Conservation (phyloP, 2,329 filamentous ascomycete species). For the Simplicillium aogashimaense region DNA sequence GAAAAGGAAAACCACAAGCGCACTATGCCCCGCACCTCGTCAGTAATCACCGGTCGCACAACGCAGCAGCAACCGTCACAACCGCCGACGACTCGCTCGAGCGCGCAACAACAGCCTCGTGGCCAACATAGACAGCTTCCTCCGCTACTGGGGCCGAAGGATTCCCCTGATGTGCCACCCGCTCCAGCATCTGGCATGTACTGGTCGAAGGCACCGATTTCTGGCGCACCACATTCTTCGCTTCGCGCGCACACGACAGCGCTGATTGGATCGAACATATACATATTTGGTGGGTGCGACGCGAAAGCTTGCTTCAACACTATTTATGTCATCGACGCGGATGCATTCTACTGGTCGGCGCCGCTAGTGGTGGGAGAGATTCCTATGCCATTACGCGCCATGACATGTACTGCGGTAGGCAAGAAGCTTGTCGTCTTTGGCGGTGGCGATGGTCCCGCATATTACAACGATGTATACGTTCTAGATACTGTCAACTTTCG, state of each 20-base stretch:
- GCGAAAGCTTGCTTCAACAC: constrained; percentile 58
- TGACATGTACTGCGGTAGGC: constrained; percentile 62
- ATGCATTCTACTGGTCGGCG: constrained; percentile 59
- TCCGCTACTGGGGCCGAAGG: constrained; percentile 43
- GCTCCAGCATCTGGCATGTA: constrained; percentile 64
- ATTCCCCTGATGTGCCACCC: constrained; percentile 48
- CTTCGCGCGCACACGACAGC: constrained; percentile 59
- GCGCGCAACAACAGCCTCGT: no score
- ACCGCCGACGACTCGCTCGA: constrained; percentile 15
- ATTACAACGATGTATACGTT: constrained; percentile 65
- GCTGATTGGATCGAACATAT: constrained; percentile 56
- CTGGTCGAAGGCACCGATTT: constrained; percentile 57
- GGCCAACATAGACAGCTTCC: constrained; percentile 41
- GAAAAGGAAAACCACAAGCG: constrained; percentile 10
- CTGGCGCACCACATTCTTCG: constrained; percentile 49
- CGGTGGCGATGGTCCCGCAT: constrained; percentile 58
- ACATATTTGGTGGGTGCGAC: constrained; percentile 61
- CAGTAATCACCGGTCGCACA: constrained; percentile 5
- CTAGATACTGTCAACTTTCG: constrained; percentile 61
- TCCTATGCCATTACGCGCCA: constrained; percentile 55
- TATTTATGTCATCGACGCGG: constrained; percentile 58
- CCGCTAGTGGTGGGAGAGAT: constrained; percentile 56
- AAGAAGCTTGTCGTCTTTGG: constrained; percentile 63
- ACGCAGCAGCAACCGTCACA: constrained; percentile 13
- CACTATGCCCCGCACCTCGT: constrained; percentile 1